phyloP scores from a whole-genome alignment of 23 red algal species.

The Gracilaria domingensis region DNA sequence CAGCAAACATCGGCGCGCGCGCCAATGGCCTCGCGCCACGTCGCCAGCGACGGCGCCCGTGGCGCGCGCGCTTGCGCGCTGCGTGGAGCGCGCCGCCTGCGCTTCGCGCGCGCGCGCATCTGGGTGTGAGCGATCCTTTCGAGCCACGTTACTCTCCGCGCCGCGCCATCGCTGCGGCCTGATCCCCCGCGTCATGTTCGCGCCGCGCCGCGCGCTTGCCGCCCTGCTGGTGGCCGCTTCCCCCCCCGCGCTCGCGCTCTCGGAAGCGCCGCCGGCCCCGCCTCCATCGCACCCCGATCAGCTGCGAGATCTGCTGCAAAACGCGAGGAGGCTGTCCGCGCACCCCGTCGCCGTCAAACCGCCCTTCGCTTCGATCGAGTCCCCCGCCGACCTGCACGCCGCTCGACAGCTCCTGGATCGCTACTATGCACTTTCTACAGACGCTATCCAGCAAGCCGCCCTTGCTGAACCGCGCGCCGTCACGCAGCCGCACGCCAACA shows the following conservation, averaged over 20 bases:
- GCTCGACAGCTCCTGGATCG: slow-evolving; percentile 41
- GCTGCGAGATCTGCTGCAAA: neutral
- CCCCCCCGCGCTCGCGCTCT: neutral
- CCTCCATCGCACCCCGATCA: neutral
- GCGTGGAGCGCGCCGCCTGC: neutral
- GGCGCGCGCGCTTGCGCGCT: too few relatives aligned
- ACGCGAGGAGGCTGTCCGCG: neutral
- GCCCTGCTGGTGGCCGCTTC: slow-evolving; percentile 9
- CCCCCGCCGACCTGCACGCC: neutral
- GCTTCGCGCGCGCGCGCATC: too few relatives aligned
- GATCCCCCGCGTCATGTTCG: neutral
- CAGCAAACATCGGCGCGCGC: too few relatives aligned
- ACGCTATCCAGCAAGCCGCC: slow-evolving; percentile 10
- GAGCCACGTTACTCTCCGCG: too few relatives aligned
- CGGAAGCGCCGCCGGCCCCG: neutral
- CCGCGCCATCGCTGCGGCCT: too few relatives aligned
- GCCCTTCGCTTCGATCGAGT: neutral
- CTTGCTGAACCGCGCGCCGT: neutral
- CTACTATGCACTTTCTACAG: slow-evolving; percentile 60
- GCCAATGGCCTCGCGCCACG: too few relatives aligned
- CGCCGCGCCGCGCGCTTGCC: slow-evolving; percentile 13
- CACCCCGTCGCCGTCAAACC: neutral
- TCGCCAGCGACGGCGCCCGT: too few relatives aligned
- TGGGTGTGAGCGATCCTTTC: too few relatives aligned
- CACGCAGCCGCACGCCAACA: neutral